Conservation (phyloP, 805 yeast species). For the Candida takata region DNA sequence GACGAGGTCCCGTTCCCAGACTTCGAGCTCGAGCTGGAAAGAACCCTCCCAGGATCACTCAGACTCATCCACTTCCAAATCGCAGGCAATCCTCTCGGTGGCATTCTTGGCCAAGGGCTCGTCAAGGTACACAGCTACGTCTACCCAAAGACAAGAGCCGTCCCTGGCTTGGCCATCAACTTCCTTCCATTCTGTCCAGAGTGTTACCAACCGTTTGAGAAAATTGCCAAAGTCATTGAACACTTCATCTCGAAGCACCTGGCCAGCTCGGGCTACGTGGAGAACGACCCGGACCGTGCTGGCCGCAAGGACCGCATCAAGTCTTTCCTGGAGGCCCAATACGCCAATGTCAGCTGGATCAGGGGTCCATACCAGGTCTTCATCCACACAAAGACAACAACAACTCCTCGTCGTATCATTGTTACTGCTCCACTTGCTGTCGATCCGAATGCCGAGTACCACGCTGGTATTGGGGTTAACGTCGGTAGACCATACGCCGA, state of each 20-base stretch:
- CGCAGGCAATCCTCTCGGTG: no score
- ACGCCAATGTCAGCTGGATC: background rate
- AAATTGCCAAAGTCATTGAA: background rate
- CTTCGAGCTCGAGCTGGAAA: no score
- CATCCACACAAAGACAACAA: background rate
- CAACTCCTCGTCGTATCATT: background rate
- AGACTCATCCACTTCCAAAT: no score
- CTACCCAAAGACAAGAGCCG: background rate
- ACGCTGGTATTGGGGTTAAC: background rate
- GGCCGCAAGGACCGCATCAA: background rate
- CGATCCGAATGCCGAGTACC: background rate
- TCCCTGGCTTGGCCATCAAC: background rate
- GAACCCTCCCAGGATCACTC: no score
- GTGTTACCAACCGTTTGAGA: background rate
- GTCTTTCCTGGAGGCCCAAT: background rate
- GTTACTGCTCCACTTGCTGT: background rate
- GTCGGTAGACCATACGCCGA: background rate
- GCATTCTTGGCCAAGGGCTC: constrained; percentile 1
- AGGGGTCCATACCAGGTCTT: background rate
- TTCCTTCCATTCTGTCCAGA: background rate
- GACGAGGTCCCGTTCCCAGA: no score
- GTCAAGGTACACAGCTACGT: background rate
- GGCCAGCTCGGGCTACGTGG: background rate
- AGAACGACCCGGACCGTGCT: background rate
- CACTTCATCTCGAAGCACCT: background rate